phyloP scores from a whole-genome alignment of 371 early-diverging fungal species.

The Thermomucor indicae-seudaticae region DNA sequence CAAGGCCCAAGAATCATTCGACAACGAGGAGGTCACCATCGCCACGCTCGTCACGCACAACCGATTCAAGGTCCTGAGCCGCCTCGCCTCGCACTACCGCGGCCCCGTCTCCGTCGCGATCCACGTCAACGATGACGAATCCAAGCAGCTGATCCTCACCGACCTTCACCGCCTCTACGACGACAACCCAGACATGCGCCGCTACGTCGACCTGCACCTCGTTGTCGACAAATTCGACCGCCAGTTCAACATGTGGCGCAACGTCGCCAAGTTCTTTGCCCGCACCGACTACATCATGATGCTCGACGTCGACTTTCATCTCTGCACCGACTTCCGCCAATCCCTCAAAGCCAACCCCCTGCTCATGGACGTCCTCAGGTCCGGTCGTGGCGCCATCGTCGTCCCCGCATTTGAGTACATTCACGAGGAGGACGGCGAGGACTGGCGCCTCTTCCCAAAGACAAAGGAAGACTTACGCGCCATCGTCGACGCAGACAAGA shows the following conservation, averaged over 20 bases:
- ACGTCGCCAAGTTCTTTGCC: conserved; percentile 60
- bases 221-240: conserved; percentile 57
- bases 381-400: conserved; percentile 47
- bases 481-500: conserved; percentile 42
- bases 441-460: conserved; percentile 41
- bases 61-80: conserved; percentile 42
- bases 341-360: conserved; percentile 30
- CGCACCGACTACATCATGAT: conserved; percentile 56
- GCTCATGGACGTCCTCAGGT: conserved; percentile 43
- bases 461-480: conserved; percentile 35
- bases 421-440: conserved; percentile 48
- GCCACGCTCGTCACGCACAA: conserved; percentile 53
- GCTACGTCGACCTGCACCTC: conserved; percentile 55
- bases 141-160: conserved; percentile 36
- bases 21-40: conserved; percentile 55
- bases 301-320: conserved; percentile 59
- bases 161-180: conserved; percentile 48
- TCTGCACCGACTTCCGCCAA: conserved; percentile 54
- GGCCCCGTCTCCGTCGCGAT: conserved; percentile 62
- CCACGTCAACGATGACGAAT: conserved; percentile 58
- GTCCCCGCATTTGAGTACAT: conserved; percentile 62
- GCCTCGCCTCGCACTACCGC: conserved; percentile 49
- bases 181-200: conserved; percentile 44
- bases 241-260: conserved; percentile 67
- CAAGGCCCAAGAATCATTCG: conserved; percentile 37